phyloP scores from a whole-genome alignment of 345 rosid species.

The Passiflora organensis region DNA sequence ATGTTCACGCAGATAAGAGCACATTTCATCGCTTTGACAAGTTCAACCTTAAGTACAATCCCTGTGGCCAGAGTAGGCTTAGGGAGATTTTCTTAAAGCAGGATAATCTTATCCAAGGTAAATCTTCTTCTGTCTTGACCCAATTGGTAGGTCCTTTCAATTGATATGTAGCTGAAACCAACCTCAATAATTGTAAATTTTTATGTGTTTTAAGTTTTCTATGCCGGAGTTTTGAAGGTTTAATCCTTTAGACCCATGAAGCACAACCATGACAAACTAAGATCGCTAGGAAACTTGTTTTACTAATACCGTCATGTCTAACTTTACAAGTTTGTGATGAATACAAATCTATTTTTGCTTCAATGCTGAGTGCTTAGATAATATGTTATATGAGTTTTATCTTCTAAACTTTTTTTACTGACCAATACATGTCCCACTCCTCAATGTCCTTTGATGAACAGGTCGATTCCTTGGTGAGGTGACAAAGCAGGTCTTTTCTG shows the following conservation, averaged over 20 bases:
- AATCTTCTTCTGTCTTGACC: conserved; percentile 2
- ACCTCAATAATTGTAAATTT: neutral
- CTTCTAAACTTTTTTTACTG: too few relatives aligned
- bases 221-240: neutral
- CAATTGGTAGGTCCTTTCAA: neutral
- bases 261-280: neutral
- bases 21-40: conserved; percentile 99
- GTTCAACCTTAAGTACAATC: conserved; percentile 98
- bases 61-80: conserved; percentile 99
- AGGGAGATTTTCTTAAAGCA: conserved; percentile 99
- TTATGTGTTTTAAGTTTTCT: neutral
- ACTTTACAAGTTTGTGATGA: neutral
- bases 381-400: too few relatives aligned
- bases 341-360: neutral
- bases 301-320: neutral
- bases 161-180: neutral
- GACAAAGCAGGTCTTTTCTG: conserved; percentile 86
- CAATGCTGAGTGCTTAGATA: too few relatives aligned
- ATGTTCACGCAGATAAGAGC: conserved; percentile 99
- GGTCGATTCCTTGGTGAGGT: conserved; percentile 97
- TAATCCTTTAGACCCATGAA: neutral
- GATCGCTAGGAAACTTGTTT: neutral
- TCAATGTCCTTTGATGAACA: conserved; percentile 16
- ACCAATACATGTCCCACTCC: neutral
- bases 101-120: conserved; percentile 98